Evolutionary conservation across 306 rosid genomes (phyloP).

Genomic region (Malus asiatica): DNA sequence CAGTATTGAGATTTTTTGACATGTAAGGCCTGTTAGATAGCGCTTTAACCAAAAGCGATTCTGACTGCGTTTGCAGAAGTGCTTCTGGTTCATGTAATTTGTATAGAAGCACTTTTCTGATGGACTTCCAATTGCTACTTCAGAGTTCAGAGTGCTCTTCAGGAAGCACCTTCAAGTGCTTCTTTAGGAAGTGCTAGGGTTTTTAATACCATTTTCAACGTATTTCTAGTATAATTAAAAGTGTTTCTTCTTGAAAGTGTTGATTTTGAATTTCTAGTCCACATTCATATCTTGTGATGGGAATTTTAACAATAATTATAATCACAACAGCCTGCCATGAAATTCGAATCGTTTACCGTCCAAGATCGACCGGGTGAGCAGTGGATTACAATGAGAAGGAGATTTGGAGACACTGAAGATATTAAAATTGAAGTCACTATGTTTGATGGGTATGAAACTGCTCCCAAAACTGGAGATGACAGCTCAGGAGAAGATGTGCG

Average conservation of each 20-base stretch:
- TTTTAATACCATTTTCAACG: too few relatives aligned
- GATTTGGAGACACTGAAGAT: conserved; percentile 49
- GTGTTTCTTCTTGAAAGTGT: background rate
- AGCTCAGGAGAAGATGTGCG: conserved; percentile 38
- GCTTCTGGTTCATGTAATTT: too few relatives aligned
- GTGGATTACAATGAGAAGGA: conserved; percentile 55
- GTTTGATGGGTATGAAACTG: conserved; percentile 60
- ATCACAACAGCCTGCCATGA: conserved; percentile 40
- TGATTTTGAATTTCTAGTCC: background rate
- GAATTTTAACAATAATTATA: background rate
- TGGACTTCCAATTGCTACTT: too few relatives aligned
- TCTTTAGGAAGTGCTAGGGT: too few relatives aligned
- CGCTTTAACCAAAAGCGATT: too few relatives aligned
- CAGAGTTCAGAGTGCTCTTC: too few relatives aligned
- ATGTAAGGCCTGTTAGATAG: too few relatives aligned
- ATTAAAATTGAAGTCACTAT: conserved; percentile 68
- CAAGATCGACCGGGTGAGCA: conserved; percentile 69
- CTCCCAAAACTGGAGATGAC: conserved; percentile 51
- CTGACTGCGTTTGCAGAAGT: too few relatives aligned
- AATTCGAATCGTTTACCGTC: conserved; percentile 55
- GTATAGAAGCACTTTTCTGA: too few relatives aligned
- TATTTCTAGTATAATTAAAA: too few relatives aligned
- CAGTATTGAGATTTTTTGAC: too few relatives aligned
- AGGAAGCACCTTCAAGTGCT: too few relatives aligned
- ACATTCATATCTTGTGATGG: background rate